Base-by-base conservation (phyloP, 306 rosid genomes). In the Cyamopsis tetragonoloba region DNA sequence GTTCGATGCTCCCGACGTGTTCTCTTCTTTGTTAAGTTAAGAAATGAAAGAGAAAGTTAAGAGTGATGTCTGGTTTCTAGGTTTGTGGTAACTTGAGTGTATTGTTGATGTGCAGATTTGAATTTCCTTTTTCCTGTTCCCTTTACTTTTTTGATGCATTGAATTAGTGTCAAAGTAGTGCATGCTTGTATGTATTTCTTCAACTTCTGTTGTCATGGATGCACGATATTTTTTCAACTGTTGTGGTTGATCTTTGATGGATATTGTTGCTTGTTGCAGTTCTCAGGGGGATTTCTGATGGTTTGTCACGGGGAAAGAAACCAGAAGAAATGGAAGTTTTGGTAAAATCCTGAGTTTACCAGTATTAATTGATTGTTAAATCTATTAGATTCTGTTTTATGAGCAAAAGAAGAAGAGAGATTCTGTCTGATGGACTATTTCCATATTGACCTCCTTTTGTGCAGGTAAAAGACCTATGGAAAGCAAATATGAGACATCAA, bases 281-380 rank as follows among this genome's bases (percentile, higher is more conserved):
- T 79, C 95, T 93, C 18, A 90, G 85, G 75, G 97, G 96, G 60
- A 88, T 90, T 48, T 88, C 95, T 43, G 97, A 93, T 86, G 95
- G 86, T 43, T 73, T 93, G 66, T 93, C 96, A 27, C 81, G 96
- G 48, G 95, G 99, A 72, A 90, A 85, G 85, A 93, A 83, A 76
- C 81, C 83, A 0, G 96, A 93, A 4, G 99, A 90, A 58, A 88
- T 88, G 96, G 83, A 83, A 22, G 64, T 64, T 50, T 60, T 86
- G 96, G 95, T 92, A 86, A 73, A 71, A 19, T 8, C 10, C 3
- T 13, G n/a, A 26, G 46, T 58, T 61, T 13, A 2, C 24, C 7
- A 7, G n/a, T 43, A 7, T 55, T 62, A 19, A 18, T 28, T 22
- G 34, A 10, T 73, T n/a, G 13, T 31, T 48, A 13, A 32, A n/a